These are phyloP conservation scores for Zalaria sp. DNA, from an alignment of 2,329 filamentous ascomycete species.

Conservation along the genomic window DNA sequence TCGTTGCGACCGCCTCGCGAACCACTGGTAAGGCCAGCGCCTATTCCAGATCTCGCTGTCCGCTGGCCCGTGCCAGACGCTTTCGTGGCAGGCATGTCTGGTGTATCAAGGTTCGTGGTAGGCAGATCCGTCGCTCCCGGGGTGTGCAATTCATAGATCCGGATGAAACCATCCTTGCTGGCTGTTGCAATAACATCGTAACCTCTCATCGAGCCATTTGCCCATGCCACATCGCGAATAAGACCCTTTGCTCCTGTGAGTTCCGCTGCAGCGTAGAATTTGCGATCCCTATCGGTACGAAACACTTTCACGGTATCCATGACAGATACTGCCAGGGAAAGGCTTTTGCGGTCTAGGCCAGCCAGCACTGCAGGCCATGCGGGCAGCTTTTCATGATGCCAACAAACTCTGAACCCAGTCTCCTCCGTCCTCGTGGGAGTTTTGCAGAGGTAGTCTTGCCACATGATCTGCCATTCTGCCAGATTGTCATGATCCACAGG, in stretches of 20 bases:
- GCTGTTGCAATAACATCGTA: slow-evolving; percentile 86
- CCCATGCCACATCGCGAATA: slow-evolving; percentile 83
- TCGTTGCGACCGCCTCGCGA: slow-evolving; percentile 36
- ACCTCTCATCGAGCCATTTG: slow-evolving; percentile 76
- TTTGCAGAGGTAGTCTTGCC: slow-evolving; percentile 60
- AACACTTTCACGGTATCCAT: slow-evolving; percentile 77
- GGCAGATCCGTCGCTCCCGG: slow-evolving; percentile 34
- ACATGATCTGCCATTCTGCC: slow-evolving; percentile 58
- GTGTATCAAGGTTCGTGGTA: slow-evolving; percentile 1
- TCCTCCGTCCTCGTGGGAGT: slow-evolving; percentile 68
- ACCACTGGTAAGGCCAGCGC: slow-evolving; percentile 35
- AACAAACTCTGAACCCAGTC: slow-evolving; percentile 70
- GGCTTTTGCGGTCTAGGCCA: slow-evolving; percentile 64
- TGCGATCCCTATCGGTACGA: slow-evolving; percentile 57
- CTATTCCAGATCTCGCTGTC: slow-evolving; percentile 36
- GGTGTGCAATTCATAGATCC: slow-evolving; percentile 73
- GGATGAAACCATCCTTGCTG: slow-evolving; percentile 78
- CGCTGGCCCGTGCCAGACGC: background rate
- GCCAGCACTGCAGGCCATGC: slow-evolving; percentile 65
- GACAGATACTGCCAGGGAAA: slow-evolving; percentile 72
- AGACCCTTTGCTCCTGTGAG: slow-evolving; percentile 60
- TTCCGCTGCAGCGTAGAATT: slow-evolving; percentile 75
- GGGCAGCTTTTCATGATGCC: slow-evolving; percentile 76
- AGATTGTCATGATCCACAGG: slow-evolving; percentile 74
- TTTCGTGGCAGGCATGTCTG: background rate